Percentiles rank a stretch among this genome's conserved stretches.
Conservation (phyloP, 345 rosid species). For the Brassica cretica region DNA sequence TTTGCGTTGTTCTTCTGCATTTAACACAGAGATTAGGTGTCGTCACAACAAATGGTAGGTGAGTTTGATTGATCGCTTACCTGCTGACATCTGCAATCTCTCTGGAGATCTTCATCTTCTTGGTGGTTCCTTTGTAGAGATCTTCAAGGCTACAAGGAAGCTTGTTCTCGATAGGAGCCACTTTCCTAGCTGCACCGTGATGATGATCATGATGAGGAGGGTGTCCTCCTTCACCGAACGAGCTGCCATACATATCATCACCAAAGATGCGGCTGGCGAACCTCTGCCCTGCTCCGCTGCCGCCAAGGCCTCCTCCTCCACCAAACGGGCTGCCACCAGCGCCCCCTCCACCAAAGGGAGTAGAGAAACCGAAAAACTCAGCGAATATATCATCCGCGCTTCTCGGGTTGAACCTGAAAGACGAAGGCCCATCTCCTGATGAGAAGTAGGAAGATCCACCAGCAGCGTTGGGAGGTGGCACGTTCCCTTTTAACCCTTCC, state of each 20-base stretch:
- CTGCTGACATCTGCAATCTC: constrained; percentile 53
- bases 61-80: constrained; percentile 40
- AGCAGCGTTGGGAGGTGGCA: constrained; percentile 65
- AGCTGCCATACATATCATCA: constrained; percentile 49
- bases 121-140: constrained; percentile 58
- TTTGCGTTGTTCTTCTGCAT: constrained; percentile 42
- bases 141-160: constrained; percentile 66
- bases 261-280: constrained; percentile 61
- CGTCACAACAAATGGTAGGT: neutral
- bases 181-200: constrained; percentile 45
- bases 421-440: constrained; percentile 64
- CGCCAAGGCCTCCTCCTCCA: constrained; percentile 31
- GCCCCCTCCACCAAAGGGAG: constrained; percentile 52
- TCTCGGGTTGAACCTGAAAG: constrained; percentile 66
- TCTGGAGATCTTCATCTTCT: constrained; percentile 67
- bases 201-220: constrained; percentile 34
- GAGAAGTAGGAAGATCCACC: constrained; percentile 71
- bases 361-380: constrained; percentile 66
- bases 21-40: neutral
- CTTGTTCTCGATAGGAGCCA: constrained; percentile 53
- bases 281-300: constrained; percentile 48
- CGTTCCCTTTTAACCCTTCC: constrained; percentile 73
- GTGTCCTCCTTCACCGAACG: constrained; percentile 58
- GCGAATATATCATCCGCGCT: constrained; percentile 68
- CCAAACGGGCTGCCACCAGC: constrained; percentile 57